Conservation (phyloP, 2,329 filamentous ascomycete species). For the Colletotrichum cuscutae region DNA sequence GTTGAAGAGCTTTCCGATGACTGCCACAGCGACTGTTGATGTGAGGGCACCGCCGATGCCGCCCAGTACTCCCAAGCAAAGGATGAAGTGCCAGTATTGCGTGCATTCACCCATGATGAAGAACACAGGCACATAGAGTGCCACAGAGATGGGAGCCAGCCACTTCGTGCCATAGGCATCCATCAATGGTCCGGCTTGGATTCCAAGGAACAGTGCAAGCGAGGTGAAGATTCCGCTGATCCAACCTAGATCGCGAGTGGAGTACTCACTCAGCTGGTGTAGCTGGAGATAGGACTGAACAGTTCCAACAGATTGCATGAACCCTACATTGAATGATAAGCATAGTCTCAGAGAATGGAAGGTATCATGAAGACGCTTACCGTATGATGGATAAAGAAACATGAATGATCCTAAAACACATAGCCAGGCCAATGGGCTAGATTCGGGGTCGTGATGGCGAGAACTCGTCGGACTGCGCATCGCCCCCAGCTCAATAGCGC, state of each 20-base stretch:
- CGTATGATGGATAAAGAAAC: slow-evolving; percentile 33
- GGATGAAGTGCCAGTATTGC: slow-evolving; percentile 59
- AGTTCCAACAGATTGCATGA: slow-evolving; percentile 59
- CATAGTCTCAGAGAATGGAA: background rate
- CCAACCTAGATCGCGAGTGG: slow-evolving; percentile 58
- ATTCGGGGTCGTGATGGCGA: slow-evolving; percentile 16
- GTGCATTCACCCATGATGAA: slow-evolving; percentile 58
- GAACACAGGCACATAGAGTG: slow-evolving; percentile 50
- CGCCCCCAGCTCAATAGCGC: background rate
- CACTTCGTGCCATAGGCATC: slow-evolving; percentile 57
- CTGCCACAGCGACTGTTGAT: slow-evolving; percentile 46
- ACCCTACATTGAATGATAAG: slow-evolving; percentile 43
- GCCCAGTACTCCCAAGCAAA: slow-evolving; percentile 53
- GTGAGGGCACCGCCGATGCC: slow-evolving; percentile 53
- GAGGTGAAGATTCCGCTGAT: slow-evolving; percentile 59
- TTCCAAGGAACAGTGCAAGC: slow-evolving; percentile 54
- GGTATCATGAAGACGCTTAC: background rate
- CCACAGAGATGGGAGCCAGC: slow-evolving; percentile 49
- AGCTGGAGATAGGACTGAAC: slow-evolving; percentile 57
- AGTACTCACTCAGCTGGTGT: slow-evolving; percentile 55
- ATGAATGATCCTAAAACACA: slow-evolving; percentile 30
- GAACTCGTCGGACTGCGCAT: background rate
- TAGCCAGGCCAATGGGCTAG: slow-evolving; percentile 29
- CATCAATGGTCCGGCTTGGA: slow-evolving; percentile 60
- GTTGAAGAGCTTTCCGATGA: slow-evolving; percentile 44